phyloP scores from a whole-genome alignment of 2,329 filamentous ascomycete species.

The Colletotrichum sp. region DNA sequence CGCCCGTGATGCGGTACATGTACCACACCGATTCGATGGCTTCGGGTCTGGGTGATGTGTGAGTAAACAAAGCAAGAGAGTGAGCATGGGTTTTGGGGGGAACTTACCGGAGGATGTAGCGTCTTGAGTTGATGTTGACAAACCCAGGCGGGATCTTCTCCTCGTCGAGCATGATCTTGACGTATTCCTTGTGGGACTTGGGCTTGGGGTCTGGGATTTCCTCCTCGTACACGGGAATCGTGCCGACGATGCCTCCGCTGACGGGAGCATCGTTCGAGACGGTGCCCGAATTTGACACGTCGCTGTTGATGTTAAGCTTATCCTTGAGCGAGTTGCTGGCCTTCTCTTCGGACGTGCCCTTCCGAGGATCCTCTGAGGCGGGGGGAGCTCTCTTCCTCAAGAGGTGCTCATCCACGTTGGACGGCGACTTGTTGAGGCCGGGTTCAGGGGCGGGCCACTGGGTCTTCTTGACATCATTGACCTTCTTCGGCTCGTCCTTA shows the following conservation, averaged over 20 bases:
- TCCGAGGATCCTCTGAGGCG: slow-evolving; percentile 19
- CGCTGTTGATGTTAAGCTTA: slow-evolving; percentile 26
- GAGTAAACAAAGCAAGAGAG: slow-evolving; percentile 17
- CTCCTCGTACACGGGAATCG: slow-evolving; percentile 30
- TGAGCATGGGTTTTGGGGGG: slow-evolving; percentile 28
- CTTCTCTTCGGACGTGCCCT: slow-evolving; percentile 5
- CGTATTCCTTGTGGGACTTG: slow-evolving; percentile 58
- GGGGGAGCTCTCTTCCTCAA: slow-evolving; percentile 12
- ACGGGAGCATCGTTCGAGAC: slow-evolving; percentile 18
- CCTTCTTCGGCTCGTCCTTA: slow-evolving; percentile 11
- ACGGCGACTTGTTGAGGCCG: slow-evolving; percentile 10
- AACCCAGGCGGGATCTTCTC: slow-evolving; percentile 57
- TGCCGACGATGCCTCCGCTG: slow-evolving; percentile 22
- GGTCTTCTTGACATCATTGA: slow-evolving; percentile 17
- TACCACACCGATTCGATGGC: slow-evolving; percentile 89
- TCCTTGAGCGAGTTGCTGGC: slow-evolving; percentile 26
- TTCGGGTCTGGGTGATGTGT: slow-evolving; percentile 64
- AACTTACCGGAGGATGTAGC: slow-evolving; percentile 67
- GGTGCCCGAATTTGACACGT: slow-evolving; percentile 6
- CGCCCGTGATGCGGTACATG: slow-evolving; percentile 88
- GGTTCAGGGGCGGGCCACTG: slow-evolving; percentile 13
- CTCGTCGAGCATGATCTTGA: slow-evolving; percentile 46
- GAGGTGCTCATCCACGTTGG: slow-evolving; percentile 15
- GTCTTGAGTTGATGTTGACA: slow-evolving; percentile 42
- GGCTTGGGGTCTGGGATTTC: slow-evolving; percentile 44